A percentile compares a stretch with the other conserved stretches of the same genome.
Conservation (phyloP, 2,329 filamentous ascomycete genomes). For the Coniochaeta ligniaria region DNA sequence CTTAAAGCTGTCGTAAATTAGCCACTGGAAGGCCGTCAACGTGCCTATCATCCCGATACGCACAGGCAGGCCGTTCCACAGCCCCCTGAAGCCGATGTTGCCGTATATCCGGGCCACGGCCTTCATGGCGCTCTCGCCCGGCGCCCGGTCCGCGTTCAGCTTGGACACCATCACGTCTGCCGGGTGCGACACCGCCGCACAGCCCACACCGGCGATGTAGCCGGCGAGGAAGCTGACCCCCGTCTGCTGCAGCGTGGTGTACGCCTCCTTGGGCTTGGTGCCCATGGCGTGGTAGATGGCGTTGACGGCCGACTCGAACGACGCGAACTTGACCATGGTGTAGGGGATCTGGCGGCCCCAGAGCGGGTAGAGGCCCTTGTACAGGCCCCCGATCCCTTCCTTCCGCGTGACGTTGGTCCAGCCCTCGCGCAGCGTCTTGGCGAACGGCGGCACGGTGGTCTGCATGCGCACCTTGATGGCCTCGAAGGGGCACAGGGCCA, state of each 20-base stretch:
- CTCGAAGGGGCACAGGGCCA: constrained; percentile 84
- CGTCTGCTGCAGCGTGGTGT: constrained; percentile 75
- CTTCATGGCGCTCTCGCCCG: constrained; percentile 70
- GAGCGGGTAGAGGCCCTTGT: constrained; percentile 85
- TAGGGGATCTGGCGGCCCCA: constrained; percentile 92
- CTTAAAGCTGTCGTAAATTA: no score
- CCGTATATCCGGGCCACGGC: constrained; percentile 77
- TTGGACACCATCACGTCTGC: constrained; percentile 91
- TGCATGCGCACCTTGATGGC: constrained; percentile 93
- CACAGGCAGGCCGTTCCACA: constrained; percentile 87
- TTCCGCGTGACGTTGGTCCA: constrained; percentile 62
- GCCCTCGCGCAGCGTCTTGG: constrained; percentile 60
- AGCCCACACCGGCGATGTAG: constrained; percentile 83
- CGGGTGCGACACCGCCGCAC: constrained; percentile 73
- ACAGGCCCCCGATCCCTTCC: constrained; percentile 68
- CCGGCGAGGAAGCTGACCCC: constrained; percentile 78
- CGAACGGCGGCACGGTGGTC: constrained; percentile 76
- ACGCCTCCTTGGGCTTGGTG: constrained; percentile 71
- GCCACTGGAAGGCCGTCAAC: constrained; percentile 48
- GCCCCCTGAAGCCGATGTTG: constrained; percentile 78
- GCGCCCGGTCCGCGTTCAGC: constrained; percentile 69
- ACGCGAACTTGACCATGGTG: constrained; percentile 90
- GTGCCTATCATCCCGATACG: constrained; percentile 85
- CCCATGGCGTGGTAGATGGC: constrained; percentile 68
- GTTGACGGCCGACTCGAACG: constrained; percentile 84